Conservation (phyloP, 2,329 filamentous ascomycete genomes). For the Penicillium sp. region DNA sequence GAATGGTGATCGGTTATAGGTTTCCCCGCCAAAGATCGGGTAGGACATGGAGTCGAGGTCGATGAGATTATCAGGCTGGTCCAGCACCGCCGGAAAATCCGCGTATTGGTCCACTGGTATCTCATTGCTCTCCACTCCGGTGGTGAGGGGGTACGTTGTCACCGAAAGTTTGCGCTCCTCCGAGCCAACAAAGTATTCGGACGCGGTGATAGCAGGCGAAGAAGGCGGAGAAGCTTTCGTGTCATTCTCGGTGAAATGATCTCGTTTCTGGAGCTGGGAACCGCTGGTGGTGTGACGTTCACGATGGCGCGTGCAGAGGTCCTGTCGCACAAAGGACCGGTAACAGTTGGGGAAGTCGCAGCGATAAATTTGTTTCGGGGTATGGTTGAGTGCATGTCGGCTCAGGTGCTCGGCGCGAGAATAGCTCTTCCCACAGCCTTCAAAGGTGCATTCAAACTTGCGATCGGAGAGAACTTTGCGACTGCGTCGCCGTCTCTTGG, state of each 20-base stretch:
- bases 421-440: constrained; percentile 92
- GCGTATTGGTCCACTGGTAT: constrained; percentile 19
- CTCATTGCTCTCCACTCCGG: constrained; percentile 16
- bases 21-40: constrained; percentile 82
- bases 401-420: constrained; percentile 96
- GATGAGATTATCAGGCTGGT: constrained; percentile 19
- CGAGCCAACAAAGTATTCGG: constrained; percentile 19
- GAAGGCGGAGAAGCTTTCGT: constrained; percentile 20
- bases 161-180: constrained; percentile 18
- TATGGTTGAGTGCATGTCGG: constrained; percentile 73
- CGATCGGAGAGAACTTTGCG: constrained; percentile 48
- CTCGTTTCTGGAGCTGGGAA: constrained; percentile 52
- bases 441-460: constrained; percentile 75
- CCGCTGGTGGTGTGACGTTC: constrained; percentile 70
- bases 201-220: constrained; percentile 22
- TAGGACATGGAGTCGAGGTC: constrained; percentile 50
- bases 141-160: constrained; percentile 21
- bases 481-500: constrained; percentile 45
- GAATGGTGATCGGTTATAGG: constrained; percentile 81
- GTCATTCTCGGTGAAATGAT: constrained; percentile 37
- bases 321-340: constrained; percentile 87
- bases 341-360: constrained; percentile 91
- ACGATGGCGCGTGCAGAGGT: constrained; percentile 81
- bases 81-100: constrained; percentile 17
- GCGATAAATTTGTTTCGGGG: constrained; percentile 89